A percentile compares a stretch with the other conserved stretches of the same genome.
phyloP scores from a whole-genome alignment of 495 filamentous ascomycete species.

The Penicillium paxilli region DNA sequence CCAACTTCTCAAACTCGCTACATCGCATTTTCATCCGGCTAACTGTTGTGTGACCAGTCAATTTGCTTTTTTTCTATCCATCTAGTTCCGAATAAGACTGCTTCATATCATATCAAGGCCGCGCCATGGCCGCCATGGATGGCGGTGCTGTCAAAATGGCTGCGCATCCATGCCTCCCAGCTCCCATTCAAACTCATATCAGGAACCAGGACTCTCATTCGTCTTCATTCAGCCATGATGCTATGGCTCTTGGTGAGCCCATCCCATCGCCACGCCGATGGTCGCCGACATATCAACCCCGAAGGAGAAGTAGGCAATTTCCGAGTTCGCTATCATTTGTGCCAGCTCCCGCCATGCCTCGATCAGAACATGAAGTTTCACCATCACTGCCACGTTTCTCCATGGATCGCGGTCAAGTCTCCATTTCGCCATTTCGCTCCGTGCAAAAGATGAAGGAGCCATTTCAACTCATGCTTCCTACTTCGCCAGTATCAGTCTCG shows the following conservation, averaged over 20 bases:
- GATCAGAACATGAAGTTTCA: conserved; percentile 30
- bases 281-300: conserved; percentile 32
- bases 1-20: conserved; percentile 8
- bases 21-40: conserved; percentile 25
- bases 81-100: conserved; percentile 10
- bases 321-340: conserved; percentile 29
- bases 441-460: conserved; percentile 50
- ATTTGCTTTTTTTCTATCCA: conserved; percentile 20
- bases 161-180: conserved; percentile 19
- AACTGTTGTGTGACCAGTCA: conserved; percentile 21
- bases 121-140: conserved; percentile 29
- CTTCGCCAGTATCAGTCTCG: conserved; percentile 10
- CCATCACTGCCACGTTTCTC: conserved; percentile 27
- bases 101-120: conserved; percentile 10
- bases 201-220: conserved; percentile 23
- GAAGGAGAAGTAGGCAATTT: conserved; percentile 27
- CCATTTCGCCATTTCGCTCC: conserved; percentile 45
- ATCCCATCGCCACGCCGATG: conserved; percentile 31
- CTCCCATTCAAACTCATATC: conserved; percentile 25
- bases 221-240: conserved; percentile 26
- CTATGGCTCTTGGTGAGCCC: conserved; percentile 12
- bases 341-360: conserved; percentile 16
- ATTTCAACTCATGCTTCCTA: conserved; percentile 42
- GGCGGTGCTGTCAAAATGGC: conserved; percentile 20
- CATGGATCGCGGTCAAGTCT: conserved; percentile 26